phyloP scores from a whole-genome alignment of 2,329 filamentous ascomycete species.

The Hirsutella thompsonii region DNA sequence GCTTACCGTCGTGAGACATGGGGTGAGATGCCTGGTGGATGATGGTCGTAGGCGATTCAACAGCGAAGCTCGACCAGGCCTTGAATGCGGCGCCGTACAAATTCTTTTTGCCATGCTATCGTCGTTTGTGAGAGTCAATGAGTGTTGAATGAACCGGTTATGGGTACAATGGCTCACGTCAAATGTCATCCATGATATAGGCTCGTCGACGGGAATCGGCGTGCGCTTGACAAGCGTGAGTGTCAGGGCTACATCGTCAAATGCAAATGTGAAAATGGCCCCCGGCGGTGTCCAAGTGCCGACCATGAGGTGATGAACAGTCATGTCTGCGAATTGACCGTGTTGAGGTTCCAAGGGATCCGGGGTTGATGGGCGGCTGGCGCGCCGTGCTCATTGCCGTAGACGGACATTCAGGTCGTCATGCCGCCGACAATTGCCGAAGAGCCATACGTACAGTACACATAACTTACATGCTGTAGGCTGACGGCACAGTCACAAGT shows the following conservation, averaged over 20 bases:
- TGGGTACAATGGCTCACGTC: slow-evolving; percentile 42
- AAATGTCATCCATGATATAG: slow-evolving; percentile 90
- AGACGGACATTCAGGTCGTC: too few species aligned
- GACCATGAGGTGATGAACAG: slow-evolving; percentile 77
- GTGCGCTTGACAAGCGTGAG: slow-evolving; percentile 69
- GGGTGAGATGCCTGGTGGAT: slow-evolving; percentile 61
- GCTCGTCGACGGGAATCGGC: slow-evolving; percentile 68
- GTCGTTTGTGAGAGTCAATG: not conserved
- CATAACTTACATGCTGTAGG: too few species aligned
- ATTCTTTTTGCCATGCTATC: slow-evolving; percentile 65
- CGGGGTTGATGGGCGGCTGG: too few species aligned
- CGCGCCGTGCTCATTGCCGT: too few species aligned
- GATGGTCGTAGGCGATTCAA: slow-evolving; percentile 65
- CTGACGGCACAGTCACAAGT: too few species aligned
- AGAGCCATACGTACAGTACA: too few species aligned
- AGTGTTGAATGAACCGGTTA: not conserved
- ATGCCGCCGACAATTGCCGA: too few species aligned
- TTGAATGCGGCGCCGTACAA: slow-evolving; percentile 90
- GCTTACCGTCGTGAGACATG: slow-evolving; percentile 62
- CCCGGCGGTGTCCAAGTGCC: slow-evolving; percentile 86
- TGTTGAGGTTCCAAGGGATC: too few species aligned
- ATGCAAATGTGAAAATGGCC: slow-evolving; percentile 79
- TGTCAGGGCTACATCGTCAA: slow-evolving; percentile 69
- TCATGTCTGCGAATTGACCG: too few species aligned
- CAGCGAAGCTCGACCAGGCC: slow-evolving; percentile 75